Conservation (phyloP, 768 basidiomycete genomes). For the Xanthoconium stramineum region DNA sequence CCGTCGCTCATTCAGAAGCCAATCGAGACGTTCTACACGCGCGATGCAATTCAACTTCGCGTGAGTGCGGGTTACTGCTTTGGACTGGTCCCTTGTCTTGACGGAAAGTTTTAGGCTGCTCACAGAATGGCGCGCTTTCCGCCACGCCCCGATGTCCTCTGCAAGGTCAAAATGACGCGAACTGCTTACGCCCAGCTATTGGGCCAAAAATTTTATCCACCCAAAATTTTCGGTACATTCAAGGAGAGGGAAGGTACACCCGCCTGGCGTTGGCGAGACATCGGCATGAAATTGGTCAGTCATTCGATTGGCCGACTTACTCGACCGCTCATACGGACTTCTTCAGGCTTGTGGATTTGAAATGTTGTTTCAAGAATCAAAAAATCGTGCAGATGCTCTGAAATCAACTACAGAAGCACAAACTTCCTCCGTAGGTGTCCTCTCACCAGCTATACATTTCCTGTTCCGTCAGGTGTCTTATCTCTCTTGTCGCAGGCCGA, state of each 20-base stretch:
- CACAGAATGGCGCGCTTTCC: conserved; percentile 90
- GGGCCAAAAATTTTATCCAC: conserved; percentile 90
- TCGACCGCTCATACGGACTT: background rate
- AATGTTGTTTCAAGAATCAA: conserved; percentile 89
- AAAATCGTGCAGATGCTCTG: conserved; percentile 46
- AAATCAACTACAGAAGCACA: conserved; percentile 36
- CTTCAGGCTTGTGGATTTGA: conserved; percentile 89
- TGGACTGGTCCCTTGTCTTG: background rate
- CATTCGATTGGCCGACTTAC: background rate
- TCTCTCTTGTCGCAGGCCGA: conserved; percentile 41
- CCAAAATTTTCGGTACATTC: conserved; percentile 82
- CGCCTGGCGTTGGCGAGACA: conserved; percentile 76
- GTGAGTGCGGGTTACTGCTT: conserved; percentile 43
- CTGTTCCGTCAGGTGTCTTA: background rate
- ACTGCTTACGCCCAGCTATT: conserved; percentile 91
- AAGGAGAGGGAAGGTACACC: conserved; percentile 57
- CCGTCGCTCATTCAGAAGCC: conserved; percentile 81
- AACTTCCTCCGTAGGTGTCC: conserved; percentile 46
- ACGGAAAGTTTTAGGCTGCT: conserved; percentile 55
- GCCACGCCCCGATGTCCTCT: conserved; percentile 60
- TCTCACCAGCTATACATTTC: background rate
- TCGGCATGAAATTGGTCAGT: conserved; percentile 90
- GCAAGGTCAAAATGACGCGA: conserved; percentile 74
- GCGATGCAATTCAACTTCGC: conserved; percentile 86
- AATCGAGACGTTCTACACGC: conserved; percentile 90